These are phyloP conservation scores for Fusarium sambucinum DNA, from an alignment of 2,329 filamentous ascomycete species.

Conservation along the genomic window DNA sequence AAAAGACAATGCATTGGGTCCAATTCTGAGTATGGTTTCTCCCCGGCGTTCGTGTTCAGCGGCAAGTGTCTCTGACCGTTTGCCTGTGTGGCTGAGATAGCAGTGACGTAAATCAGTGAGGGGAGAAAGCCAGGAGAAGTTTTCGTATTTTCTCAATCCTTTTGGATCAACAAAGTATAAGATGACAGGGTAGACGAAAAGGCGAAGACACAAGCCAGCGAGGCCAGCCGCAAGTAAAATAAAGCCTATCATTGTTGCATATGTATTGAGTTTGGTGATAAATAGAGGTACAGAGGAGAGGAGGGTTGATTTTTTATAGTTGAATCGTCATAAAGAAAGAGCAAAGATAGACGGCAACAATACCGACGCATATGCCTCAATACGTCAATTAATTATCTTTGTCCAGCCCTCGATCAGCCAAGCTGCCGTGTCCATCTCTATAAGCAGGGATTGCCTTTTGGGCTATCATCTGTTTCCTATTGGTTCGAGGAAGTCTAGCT, in stretches of 20 bases:
- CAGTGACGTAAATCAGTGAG: constrained; percentile 41
- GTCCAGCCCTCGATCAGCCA: too few relatives aligned
- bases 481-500: too few relatives aligned
- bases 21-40: constrained; percentile 48
- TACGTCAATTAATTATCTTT: too few relatives aligned
- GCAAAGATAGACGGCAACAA: too few relatives aligned
- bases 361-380: too few relatives aligned
- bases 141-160: constrained; percentile 42
- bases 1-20: constrained; percentile 47
- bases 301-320: too few relatives aligned
- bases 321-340: too few relatives aligned
- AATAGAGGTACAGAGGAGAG: too few relatives aligned
- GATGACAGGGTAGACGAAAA: constrained; percentile 36
- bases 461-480: too few relatives aligned
- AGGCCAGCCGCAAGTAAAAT: constrained; percentile 11
- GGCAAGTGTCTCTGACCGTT: constrained; percentile 60
- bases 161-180: constrained; percentile 53
- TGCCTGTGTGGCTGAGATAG: constrained; percentile 43
- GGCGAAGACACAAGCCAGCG: constrained; percentile 16
- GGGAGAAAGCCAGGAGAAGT: constrained; percentile 37
- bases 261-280: too few relatives aligned
- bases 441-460: too few relatives aligned
- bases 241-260: constrained; percentile 8
- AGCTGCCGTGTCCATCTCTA: too few relatives aligned
- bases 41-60: constrained; percentile 58